Conservation (phyloP, 169 alveolate genomes). For the Ichthyophthirius multifiliis region DNA sequence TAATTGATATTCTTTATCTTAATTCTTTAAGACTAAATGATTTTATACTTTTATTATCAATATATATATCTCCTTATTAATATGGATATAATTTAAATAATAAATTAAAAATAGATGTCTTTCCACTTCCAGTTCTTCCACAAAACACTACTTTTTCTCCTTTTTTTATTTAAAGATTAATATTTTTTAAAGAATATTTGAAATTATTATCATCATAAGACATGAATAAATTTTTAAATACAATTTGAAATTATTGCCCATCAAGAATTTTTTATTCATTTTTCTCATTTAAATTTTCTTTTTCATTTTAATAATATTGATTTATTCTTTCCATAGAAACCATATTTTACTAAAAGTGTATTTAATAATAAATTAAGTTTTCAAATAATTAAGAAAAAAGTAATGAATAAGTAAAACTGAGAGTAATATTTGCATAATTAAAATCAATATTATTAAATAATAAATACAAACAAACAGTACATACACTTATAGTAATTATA, state of each 20-base stretch:
- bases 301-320: background rate
- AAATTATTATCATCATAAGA: conserved; percentile 6
- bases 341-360: background rate
- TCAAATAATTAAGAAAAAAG: conserved; percentile 8
- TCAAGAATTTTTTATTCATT: background rate
- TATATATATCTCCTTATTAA: conserved; percentile 11
- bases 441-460: too few species aligned
- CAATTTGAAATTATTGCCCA: background rate
- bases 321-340: background rate
- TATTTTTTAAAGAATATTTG: conserved; percentile 13
- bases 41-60: conserved; percentile 27
- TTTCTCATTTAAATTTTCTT: background rate
- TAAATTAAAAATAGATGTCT: conserved; percentile 33
- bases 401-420: conserved; percentile 30
- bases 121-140: conserved; percentile 47
- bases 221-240: background rate
- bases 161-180: conserved; percentile 20
- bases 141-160: conserved; percentile 36
- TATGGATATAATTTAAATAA: conserved; percentile 23
- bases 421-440: conserved; percentile 21
- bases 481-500: too few species aligned
- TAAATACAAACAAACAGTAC: background rate
- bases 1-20: conserved; percentile 25
- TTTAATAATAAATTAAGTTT: background rate
- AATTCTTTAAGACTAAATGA: conserved; percentile 6